A percentile compares a stretch with the other conserved stretches of the same genome.
Conservation (phyloP, 1,284 basidiomycete species). For the Irpex rosettiformis region DNA sequence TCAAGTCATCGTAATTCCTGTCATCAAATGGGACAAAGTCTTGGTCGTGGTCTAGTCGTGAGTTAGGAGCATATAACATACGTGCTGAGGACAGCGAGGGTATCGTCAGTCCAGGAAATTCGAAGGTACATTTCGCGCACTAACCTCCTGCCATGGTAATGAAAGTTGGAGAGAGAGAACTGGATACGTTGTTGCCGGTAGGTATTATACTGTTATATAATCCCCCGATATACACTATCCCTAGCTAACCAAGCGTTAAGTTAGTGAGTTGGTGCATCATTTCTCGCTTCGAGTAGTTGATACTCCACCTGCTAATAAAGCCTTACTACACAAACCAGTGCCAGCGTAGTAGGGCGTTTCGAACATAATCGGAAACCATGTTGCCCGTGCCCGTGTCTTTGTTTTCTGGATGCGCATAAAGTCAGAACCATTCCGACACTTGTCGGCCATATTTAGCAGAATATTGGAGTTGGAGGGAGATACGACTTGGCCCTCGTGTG, state of each 20-base stretch:
- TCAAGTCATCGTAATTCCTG: not conserved
- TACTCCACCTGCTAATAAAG: not conserved
- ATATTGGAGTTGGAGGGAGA: not conserved
- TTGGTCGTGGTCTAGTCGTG: not conserved
- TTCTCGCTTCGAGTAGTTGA: not conserved
- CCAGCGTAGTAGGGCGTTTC: not conserved
- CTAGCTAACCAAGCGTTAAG: too few relatives aligned
- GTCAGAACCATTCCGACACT: not conserved
- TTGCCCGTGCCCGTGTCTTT: not conserved
- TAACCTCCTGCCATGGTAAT: slow-evolving; percentile 1
- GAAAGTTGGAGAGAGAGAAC: not conserved
- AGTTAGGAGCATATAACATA: not conserved
- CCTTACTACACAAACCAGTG: too few relatives aligned
- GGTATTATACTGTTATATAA: not conserved
- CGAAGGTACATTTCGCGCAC: not conserved
- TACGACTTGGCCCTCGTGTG: not conserved
- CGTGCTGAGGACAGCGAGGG: not conserved
- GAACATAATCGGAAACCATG: not conserved
- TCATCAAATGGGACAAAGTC: not conserved
- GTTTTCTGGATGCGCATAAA: not conserved
- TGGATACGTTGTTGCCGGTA: not conserved
- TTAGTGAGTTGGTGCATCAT: not conserved
- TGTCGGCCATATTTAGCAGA: not conserved
- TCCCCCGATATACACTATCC: not conserved
- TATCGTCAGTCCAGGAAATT: not conserved